Base-by-base conservation (phyloP, 2,329 filamentous ascomycete genomes). In the Cercospora zeae-maydis region DNA sequence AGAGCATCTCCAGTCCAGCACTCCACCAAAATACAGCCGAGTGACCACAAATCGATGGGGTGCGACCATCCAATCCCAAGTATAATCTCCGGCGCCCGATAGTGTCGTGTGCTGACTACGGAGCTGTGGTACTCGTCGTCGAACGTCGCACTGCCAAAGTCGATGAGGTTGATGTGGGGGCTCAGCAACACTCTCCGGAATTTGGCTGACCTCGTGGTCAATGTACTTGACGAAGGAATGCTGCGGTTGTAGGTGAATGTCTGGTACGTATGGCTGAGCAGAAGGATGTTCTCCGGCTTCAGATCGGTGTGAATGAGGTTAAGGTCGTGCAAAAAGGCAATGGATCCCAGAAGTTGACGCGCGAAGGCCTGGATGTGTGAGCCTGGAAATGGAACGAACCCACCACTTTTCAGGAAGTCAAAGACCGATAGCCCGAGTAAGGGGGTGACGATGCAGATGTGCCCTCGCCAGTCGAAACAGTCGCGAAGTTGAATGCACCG, bases 361-460 rank as follows among this genome's bases (percentile, higher is more conserved):
- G 95, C 95, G 81, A 99, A 98, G 75, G 86, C 93, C 77, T 98
- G 95, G 63, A 99, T 99, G 77, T 99, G 95, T 69, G 93, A 97
- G 81, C 96, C 98, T 11, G 95, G 95, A 73, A 99, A 99, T 0
- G 95, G 95, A 16, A 96, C 92, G 74, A 99, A 99, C 67, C 86
- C 85, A 74, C 98, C 98, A 73, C 89, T 88, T 80, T 99, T 99
- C 53, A 99, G 83, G 71, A 99, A 99, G 78, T 99, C 95, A 75
- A 99, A 99, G 58, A 99, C 93, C 72, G 93, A 98, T 74, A 97
- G 93, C 53, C 93, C 93, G 33, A 98, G 85, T 14, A 89, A 78
- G 74, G 89, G 87, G 13, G 87, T 89, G 70, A 89, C 87, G 64
- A 89, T 89, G 82, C 95, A 99, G 70, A 99, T 98, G 75, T 99